Evolutionary conservation across 139 green algal genomes (phyloP), one percentile per base, ranked within the genome.

Genomic region (Chlamydomonas incerta): DNA sequence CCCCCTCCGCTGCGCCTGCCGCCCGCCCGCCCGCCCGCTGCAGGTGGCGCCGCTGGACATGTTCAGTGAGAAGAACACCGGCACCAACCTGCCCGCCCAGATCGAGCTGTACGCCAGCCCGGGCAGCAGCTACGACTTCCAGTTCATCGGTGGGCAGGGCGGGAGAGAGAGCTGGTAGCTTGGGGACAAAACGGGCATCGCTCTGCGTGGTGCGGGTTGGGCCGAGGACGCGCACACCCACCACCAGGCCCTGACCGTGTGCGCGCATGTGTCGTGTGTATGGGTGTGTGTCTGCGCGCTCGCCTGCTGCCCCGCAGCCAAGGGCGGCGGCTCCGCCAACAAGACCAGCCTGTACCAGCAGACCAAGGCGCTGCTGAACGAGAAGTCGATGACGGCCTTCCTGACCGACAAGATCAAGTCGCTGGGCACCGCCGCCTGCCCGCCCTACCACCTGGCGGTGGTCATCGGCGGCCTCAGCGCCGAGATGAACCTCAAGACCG

Each of bases 11-110:
- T n/a, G n/a, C n/a, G n/a, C 13, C 13, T 15, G 15, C n/a, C 72
- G 63, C 29, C 63, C 28, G 4, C 10, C 66, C 33, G 3, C 66
- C 11, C 31, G 18, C 66, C 66, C 15, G 71, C 72, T 55, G 1
- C 84, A 92, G 77, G 89, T 92, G 0, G 89, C 89, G 14, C 89
- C 89, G 0, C 76, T 90, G 62, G 89, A 92, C 81, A 92, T 92
- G 89, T 92, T 92, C 70, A 90, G 85, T 1, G 89, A 92, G 66
- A 92, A 89, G 70, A 92, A 92, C 76, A 92, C 89, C 1, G 89
- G 89, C 63, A 90, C 55, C 81, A 92, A 92, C 82, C 77, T 92
- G 76, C 89, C 89, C 15, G 89, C 89, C 2, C 89, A 92, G 57
- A 90, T 92, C 57, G 89, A 92, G 66, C 60, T 92, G 11, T 89